Conservation (phyloP, 2,329 filamentous ascomycete genomes). For the Trichoderma breve region DNA sequence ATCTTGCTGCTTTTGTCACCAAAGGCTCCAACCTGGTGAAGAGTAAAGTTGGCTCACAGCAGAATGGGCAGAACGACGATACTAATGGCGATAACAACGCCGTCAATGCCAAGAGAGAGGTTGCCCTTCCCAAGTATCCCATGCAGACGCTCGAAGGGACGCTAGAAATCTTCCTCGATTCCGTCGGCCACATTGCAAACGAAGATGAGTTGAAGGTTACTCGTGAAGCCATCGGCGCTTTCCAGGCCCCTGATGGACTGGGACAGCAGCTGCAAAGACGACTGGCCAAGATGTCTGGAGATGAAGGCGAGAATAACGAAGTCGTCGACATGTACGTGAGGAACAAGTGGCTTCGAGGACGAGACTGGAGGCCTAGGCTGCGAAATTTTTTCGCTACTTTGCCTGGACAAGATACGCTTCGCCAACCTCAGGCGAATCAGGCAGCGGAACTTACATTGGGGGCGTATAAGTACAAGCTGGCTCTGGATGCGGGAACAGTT, state of each 20-base stretch:
- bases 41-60: neutral
- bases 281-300: neutral
- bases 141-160: neutral
- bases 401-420: neutral
- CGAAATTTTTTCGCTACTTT: conserved; percentile 14
- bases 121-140: conserved; percentile 10
- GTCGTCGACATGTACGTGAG: conserved; percentile 15
- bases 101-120: neutral
- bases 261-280: neutral
- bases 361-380: conserved; percentile 1
- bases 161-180: neutral
- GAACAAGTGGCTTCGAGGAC: conserved; percentile 12
- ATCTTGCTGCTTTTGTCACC: conserved; percentile 6
- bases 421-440: neutral
- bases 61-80: neutral
- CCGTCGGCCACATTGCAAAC: neutral
- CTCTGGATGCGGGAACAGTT: neutral
- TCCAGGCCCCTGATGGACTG: neutral
- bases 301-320: neutral
- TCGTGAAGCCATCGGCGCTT: neutral
- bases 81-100: neutral
- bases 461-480: neutral
- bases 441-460: neutral
- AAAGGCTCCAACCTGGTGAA: neutral
- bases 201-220: neutral